A percentile compares a stretch with the other conserved stretches of the same genome.
Evolutionary conservation across 768 basidiomycete species (phyloP).

Genomic region (Leccinum fibrillosum): DNA sequence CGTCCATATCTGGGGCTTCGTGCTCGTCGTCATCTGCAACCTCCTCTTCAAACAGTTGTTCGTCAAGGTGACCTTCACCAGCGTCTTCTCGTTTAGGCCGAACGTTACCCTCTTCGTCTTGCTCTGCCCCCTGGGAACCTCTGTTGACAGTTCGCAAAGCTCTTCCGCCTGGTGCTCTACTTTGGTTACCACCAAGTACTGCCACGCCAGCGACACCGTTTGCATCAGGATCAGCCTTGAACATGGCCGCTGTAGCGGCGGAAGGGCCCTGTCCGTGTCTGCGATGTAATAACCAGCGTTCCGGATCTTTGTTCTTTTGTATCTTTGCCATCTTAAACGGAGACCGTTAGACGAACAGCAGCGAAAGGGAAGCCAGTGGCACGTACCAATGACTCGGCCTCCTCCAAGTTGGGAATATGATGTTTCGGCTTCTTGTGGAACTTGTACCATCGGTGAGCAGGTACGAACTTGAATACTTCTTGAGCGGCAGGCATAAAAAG

Average conservation of each 20-base stretch:
- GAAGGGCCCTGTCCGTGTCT: constrained; percentile 60
- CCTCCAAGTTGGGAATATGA: constrained; percentile 62
- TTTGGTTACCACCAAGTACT: constrained; percentile 47
- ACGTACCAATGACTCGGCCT: constrained; percentile 65
- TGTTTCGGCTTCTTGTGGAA: constrained; percentile 84
- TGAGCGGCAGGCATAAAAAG: constrained; percentile 83
- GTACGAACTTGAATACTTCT: constrained; percentile 84
- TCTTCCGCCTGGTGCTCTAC: constrained; percentile 68
- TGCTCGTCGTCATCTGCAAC: constrained; percentile 88
- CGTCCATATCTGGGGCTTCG: constrained; percentile 67
- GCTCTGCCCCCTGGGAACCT: constrained; percentile 57
- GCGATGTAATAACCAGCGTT: constrained; percentile 64
- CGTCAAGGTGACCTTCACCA: constrained; percentile 79
- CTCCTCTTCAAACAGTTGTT: constrained; percentile 78
- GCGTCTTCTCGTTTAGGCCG: constrained; percentile 60
- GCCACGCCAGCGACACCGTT: constrained; percentile 38
- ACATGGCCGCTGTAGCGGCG: constrained; percentile 60
- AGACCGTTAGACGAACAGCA: neutral
- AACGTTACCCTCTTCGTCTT: constrained; percentile 61
- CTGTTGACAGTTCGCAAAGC: constrained; percentile 66
- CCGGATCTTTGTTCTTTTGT: constrained; percentile 73
- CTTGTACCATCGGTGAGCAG: constrained; percentile 88
- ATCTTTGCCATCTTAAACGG: constrained; percentile 34
- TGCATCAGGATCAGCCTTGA: constrained; percentile 62
- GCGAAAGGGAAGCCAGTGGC: neutral